These are phyloP conservation scores for Anisodus acutangulus DNA, from an alignment of 257 asterid species.

Conservation along the genomic window DNA sequence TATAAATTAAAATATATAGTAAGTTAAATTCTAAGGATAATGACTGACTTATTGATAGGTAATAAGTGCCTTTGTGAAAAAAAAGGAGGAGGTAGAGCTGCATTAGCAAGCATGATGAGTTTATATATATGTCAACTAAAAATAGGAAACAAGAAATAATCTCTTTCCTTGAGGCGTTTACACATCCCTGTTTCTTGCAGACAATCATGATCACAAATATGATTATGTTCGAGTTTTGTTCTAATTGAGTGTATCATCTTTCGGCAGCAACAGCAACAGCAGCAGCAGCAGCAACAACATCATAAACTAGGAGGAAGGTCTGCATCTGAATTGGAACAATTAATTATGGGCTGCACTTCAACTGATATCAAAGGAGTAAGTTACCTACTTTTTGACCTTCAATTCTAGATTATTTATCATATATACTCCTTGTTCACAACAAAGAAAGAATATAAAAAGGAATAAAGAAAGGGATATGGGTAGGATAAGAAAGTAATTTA, in stretches of 20 bases:
- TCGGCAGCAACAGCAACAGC: slow-evolving; percentile 48
- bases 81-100: background rate
- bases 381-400: slow-evolving; percentile 39
- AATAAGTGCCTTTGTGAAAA: background rate
- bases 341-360: slow-evolving; percentile 97
- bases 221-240: slow-evolving; percentile 51
- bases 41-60: background rate
- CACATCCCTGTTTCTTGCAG: slow-evolving; percentile 43
- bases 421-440: background rate
- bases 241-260: slow-evolving; percentile 38
- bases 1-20: background rate
- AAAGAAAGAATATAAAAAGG: background rate
- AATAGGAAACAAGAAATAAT: slow-evolving; percentile 44
- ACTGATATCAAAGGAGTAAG: slow-evolving; percentile 75
- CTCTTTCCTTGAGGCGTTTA: slow-evolving; percentile 33
- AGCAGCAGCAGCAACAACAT: slow-evolving; percentile 63
- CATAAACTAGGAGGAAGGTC: slow-evolving; percentile 79
- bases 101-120: slow-evolving; percentile 13
- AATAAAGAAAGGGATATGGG: background rate
- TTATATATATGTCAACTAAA: slow-evolving; percentile 28
- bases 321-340: slow-evolving; percentile 94
- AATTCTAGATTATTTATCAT: slow-evolving; percentile 27
- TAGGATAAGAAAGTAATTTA: slow-evolving; percentile 31
- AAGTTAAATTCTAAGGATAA: background rate
- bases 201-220: slow-evolving; percentile 78